Evolutionary conservation across 257 asterid species (phyloP), one percentile per base, ranked within the genome.

Genomic region (Avicennia marina): DNA sequence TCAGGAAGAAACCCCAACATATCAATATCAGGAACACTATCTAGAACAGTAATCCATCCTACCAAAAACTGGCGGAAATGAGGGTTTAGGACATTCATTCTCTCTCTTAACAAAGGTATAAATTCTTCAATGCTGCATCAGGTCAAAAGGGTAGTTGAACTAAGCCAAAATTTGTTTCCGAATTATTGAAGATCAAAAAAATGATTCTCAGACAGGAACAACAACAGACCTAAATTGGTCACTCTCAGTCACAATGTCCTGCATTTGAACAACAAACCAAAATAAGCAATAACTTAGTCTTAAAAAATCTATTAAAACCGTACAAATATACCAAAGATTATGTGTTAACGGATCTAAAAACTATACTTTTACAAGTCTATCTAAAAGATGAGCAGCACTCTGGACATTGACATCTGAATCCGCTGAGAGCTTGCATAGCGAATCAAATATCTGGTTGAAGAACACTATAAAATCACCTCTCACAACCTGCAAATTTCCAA

Each of bases 331-430:
- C 56, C 34, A 29, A n/a, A n/a, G n/a, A n/a, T 7, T n/a, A 24
- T 50, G 21, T 21, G 48, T 54, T 20, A 40, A 43, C 32, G 13
- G 29, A 60, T 20, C 26, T 64, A 49, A 52, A 49, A 48, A 56
- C 7, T 13, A 58, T 64, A 86, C 99, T 94, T 93, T 93, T 51
- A 93, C 99, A 73, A 93, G 97, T 60, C 97, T 86, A 69, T 93
- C 99, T 60, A 93, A 79, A 62, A 93, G 99, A 84, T 93, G 99
- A 53, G 99, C 99, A 76, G 99, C 99, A 86, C 97, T 93, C 72
- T 93, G 99, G 54, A 93, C 99, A 76, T 82, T 93, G 79, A 96
- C 72, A 79, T 89, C 99, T 45, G 94, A 76, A 75, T 93, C 99
- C 64, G 99, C 99, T 4, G 99, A 86, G 69, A 93, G 99, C 93